phyloP scores from a whole-genome alignment of 352 stramenopile genomes.

The Pythium graminicola region DNA sequence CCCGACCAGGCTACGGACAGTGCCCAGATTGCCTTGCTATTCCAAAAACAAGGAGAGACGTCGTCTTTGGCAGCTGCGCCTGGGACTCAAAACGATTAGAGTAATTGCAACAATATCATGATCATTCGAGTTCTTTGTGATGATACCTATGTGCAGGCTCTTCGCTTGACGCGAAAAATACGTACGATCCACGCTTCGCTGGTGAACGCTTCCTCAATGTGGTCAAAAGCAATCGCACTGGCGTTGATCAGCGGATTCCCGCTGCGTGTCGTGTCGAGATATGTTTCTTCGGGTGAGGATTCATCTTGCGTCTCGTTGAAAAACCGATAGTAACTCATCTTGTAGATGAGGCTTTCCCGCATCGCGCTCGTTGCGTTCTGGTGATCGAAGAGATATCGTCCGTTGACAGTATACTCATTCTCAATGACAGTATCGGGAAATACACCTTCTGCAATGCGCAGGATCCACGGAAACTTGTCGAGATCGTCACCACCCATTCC shows the following conservation, averaged over 20 bases:
- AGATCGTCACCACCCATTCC: conserved; percentile 83
- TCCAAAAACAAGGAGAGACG: conserved; percentile 33
- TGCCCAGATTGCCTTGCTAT: conserved; percentile 87
- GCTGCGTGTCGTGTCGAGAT: conserved; percentile 84
- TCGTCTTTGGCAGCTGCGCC: not conserved
- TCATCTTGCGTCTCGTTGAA: too few species aligned
- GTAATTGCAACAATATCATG: conserved; percentile 12
- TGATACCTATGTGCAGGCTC: not conserved
- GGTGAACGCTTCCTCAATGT: conserved; percentile 92
- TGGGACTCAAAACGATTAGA: not conserved
- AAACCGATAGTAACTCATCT: conserved; percentile 93
- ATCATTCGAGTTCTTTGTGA: not conserved
- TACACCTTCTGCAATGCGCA: conserved; percentile 87
- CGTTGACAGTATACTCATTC: conserved; percentile 81
- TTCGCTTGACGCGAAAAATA: conserved; percentile 90
- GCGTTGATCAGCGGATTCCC: conserved; percentile 79
- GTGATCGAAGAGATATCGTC: conserved; percentile 79
- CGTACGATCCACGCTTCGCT: conserved; percentile 95
- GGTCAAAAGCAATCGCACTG: conserved; percentile 81
- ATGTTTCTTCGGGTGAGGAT: too few species aligned
- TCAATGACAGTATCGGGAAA: conserved; percentile 79
- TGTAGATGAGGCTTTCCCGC: conserved; percentile 91
- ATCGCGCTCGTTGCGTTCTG: conserved; percentile 53
- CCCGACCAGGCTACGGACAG: conserved; percentile 92
- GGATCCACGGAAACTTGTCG: conserved; percentile 92